Evolutionary conservation across 192 early-diverging fungal species (phyloP), one percentile per base, ranked within the genome.

Genomic region (Coemansia sp.): DNA sequence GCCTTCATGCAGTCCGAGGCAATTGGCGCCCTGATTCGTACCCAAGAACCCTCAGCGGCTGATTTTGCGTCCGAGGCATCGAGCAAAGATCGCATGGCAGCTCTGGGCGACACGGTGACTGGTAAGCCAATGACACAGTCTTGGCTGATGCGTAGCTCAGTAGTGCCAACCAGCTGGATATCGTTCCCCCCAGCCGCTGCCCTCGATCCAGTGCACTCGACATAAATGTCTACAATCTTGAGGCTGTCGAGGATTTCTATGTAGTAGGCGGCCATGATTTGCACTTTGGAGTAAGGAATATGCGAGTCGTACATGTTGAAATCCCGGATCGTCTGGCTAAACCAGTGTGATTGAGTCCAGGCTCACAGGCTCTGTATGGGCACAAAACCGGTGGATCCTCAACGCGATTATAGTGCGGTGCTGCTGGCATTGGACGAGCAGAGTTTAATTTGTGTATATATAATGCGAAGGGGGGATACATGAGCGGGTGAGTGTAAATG

Each of bases 231-330:
- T 7, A 81, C 73, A 15, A 81, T 63, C 14, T 59, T 47, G 12
- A 81, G 65, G 39, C 68, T 81, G 63, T 76, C 73, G 12, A 81
- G 59, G 20, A 82, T 32, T 25, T 81, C 78, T 7, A 81, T 72
- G 38, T 77, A 82, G 42, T 68, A 77, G 29, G 70, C 51, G 2
- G 49, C 38, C 77, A 74, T 70, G 29, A 14, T n/a, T 38, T 24
- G 42, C 22, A 41, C 29, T 4, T 31, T 6, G 22, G 5, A 15
- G 35, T 51, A 22, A 5, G 2, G 8, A 24, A 42, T 29, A 39
- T 60, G 9, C 7, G 42, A 40, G 10, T 51, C 6, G 14, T 17
- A 41, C 11, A 51, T 25, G n/a, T 54, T 17, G 5, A 17, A 27
- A 8, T 14, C 9, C 27, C 29, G 29, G 6, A 11, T 12, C 17